Conservation (phyloP, 1,284 basidiomycete genomes). For the Malassezia pachydermatis region DNA sequence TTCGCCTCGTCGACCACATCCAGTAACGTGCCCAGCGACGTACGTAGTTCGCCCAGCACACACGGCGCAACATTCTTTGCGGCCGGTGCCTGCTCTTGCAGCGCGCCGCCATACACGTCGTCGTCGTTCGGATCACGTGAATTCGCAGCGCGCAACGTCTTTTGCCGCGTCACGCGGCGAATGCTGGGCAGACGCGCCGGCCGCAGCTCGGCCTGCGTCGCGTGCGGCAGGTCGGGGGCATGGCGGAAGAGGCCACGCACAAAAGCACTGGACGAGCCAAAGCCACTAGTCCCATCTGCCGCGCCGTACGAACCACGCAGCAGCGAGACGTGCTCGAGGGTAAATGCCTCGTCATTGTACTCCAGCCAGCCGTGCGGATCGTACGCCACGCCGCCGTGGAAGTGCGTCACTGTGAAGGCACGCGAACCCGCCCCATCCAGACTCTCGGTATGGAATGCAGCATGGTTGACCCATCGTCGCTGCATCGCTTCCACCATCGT, state of each 20-base stretch:
- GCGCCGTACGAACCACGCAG: slow-evolving; percentile 57
- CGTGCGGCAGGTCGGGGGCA: slow-evolving; percentile 66
- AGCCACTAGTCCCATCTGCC: slow-evolving; percentile 20
- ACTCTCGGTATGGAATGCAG: slow-evolving; percentile 57
- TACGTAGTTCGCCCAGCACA: slow-evolving; percentile 75
- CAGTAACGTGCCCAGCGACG: slow-evolving; percentile 72
- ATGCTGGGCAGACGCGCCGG: slow-evolving; percentile 62
- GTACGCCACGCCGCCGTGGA: slow-evolving; percentile 80
- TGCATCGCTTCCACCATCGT: slow-evolving; percentile 89
- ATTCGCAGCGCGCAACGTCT: slow-evolving; percentile 28
- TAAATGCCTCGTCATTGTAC: slow-evolving; percentile 76
- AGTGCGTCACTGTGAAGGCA: slow-evolving; percentile 86
- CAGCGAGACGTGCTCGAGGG: slow-evolving; percentile 82
- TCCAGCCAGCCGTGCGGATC: slow-evolving; percentile 79
- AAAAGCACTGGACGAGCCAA: slow-evolving; percentile 56
- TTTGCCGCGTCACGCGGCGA: slow-evolving; percentile 26
- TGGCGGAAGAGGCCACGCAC: slow-evolving; percentile 83
- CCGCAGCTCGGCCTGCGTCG: slow-evolving; percentile 76
- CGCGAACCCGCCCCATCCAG: slow-evolving; percentile 59
- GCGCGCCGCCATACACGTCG: slow-evolving; percentile 18
- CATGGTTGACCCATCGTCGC: slow-evolving; percentile 88
- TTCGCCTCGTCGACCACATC: slow-evolving; percentile 82
- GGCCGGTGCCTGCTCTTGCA: slow-evolving; percentile 18
- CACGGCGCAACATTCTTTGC: slow-evolving; percentile 50
- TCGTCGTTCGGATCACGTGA: slow-evolving; percentile 48